Evolutionary conservation across 768 basidiomycete genomes (phyloP), one percentile per base, ranked within the genome.

Genomic region (Hypholoma sublateritium): DNA sequence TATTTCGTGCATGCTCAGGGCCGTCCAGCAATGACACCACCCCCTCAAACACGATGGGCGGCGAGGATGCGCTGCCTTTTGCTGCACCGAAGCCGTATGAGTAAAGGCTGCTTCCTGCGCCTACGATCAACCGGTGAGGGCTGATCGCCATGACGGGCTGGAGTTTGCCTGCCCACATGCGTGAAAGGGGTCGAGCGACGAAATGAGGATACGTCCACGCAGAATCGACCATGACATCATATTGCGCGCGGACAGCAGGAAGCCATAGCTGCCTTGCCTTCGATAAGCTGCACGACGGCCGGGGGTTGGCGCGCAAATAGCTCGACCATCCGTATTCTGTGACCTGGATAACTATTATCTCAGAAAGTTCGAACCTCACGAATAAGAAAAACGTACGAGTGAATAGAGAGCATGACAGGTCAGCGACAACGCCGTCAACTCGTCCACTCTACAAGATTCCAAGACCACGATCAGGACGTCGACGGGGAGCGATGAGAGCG

Each of bases 111-210:
- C 71, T 72, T 11, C 87, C 88, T 5, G 86, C 83, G 13, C 83
- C 86, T 42, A 90, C 80, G 36, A 88, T 58, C 1, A 91, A 71
- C 7, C 84, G 74, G 24, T 81, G 81, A 16, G 70, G 53, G 53
- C 77, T 86, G 55, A 86, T 75, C 24, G 85, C 80, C 36, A 91
- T 65, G 12, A 76, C 62, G 4, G 89, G 85, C 56, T 82, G 85
- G 4, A 79, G 68, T 62, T 80, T 87, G 21, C 73, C 75, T 5
- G 62, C 13, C 88, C 88, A 91, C 9, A 79, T 77, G 22, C 74
- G 72, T 19, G 85, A 81, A 8, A 91, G 75, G 1, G 87, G 88
- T 1, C 86, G 80, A 3, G 87, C 87, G 19, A 88, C 70, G 57
- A 88, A 88, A 44, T 72, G 64, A 41, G 67, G 66, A 19, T 62